phyloP scores from a whole-genome alignment of 352 stramenopile species.

The Sclerospora graminicola region DNA sequence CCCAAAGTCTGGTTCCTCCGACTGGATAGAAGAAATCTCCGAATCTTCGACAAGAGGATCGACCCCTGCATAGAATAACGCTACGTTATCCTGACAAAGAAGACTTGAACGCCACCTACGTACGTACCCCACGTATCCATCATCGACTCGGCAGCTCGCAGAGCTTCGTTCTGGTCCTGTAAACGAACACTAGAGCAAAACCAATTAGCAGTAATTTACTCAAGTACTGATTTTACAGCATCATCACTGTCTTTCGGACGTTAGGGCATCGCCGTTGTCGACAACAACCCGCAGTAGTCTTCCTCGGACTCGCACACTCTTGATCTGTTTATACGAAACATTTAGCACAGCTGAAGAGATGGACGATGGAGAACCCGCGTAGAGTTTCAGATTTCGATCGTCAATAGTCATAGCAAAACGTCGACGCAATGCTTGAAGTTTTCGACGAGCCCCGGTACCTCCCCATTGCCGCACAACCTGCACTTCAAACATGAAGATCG shows the following conservation, averaged over 20 bases:
- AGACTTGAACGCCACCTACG: background rate
- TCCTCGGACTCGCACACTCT: conserved; percentile 23
- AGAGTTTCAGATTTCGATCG: conserved; percentile 13
- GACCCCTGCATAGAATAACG: conserved; percentile 14
- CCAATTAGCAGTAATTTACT: background rate
- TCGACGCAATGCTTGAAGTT: conserved; percentile 26
- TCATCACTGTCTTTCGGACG: conserved; percentile 5
- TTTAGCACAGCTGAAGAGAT: conserved; percentile 7
- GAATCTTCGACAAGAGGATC: conserved; percentile 32
- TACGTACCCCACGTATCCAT: conserved; percentile 34
- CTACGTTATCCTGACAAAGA: background rate
- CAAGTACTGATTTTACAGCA: background rate
- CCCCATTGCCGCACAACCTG: conserved; percentile 22
- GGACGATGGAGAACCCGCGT: background rate
- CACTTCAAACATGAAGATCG: conserved; percentile 18
- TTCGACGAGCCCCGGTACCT: background rate
- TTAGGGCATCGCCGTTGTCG: conserved; percentile 11
- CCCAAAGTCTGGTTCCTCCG: background rate
- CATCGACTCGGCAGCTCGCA: conserved; percentile 26
- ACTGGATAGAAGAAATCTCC: background rate
- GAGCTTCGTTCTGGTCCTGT: conserved; percentile 9
- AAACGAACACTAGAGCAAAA: conserved; percentile 20
- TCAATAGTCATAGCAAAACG: conserved; percentile 17
- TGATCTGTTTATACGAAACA: conserved; percentile 13
- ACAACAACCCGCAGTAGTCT: conserved; percentile 20